Base-by-base conservation (phyloP, 805 yeast species). In the Saccharomycopsis fodiens region DNA sequence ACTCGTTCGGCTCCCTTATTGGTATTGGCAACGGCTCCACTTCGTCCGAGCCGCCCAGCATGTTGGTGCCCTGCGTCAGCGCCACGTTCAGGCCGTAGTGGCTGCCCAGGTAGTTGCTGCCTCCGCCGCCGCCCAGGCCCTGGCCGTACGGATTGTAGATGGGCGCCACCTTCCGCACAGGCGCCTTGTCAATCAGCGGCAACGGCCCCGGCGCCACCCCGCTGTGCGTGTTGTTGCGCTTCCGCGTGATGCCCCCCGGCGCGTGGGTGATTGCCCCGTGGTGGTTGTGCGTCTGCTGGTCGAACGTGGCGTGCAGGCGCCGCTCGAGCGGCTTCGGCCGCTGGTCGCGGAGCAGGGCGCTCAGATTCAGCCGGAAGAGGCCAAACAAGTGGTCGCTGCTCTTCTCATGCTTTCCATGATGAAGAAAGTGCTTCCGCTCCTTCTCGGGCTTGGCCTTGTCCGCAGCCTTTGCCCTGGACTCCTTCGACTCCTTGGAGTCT, bases 1-100 rank as follows among this genome's bases (percentile, higher is more conserved):
- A 68, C n/a, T 70, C 73, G 55, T 82, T 82, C 1, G 91, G 91
- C 51, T 76, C 73, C 15, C 74, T 76, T 12, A 80, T 72, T 0
- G 91, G 87, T 50, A 75, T 65, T 1, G 78, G 72, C 47, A 83
- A 63, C 10, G 78, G 63, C 31, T 78, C 42, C 22, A 35, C 39
- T 8, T 46, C 46, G 21, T 47, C 47, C 2, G 35, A 12, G n/a
- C 31, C 34, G 13, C 12, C 37, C 2, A 47, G 37, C 8, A 36
- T 25, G 35, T 22, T 39, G 20, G 44, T 31, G 36, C 27, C 34
- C 2, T 22, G 31, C 8, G 36, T 17, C 20, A 39, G 19, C 12
- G 44, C 30, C 21, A 15, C 27, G 35, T 16, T 5, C 12, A 7
- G n/a, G n/a, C 41, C 30, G 20, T 31, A 25, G 20, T 39, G 42